These are phyloP conservation scores for Fonsecaea pedrosoi DNA, from an alignment of 2,329 filamentous ascomycete genomes.

Conservation along the genomic window DNA sequence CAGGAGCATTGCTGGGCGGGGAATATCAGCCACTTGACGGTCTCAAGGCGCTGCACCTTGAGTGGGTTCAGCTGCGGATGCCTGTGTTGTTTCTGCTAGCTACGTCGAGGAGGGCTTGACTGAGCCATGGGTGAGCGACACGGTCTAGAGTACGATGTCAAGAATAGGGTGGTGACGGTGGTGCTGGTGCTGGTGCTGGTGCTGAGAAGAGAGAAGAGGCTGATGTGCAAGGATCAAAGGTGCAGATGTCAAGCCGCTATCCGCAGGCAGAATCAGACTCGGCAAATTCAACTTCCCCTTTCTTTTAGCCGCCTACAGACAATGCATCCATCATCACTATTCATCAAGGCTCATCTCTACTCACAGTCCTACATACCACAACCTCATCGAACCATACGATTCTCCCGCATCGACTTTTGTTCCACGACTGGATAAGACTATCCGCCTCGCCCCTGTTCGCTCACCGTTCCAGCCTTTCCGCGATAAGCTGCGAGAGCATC, in stretches of 20 bases:
- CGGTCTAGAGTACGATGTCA: background rate
- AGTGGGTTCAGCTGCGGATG: background rate
- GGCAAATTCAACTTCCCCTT: background rate
- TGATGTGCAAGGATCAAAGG: background rate
- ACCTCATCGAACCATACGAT: background rate
- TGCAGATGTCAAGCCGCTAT: background rate
- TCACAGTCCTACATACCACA: background rate
- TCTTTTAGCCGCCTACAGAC: background rate
- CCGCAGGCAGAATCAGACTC: background rate
- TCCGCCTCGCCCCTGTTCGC: background rate
- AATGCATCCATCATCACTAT: background rate
- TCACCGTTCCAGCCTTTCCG: background rate
- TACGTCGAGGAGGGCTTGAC: background rate
- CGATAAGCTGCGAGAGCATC: background rate
- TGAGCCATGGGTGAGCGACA: background rate
- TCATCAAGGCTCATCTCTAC: background rate
- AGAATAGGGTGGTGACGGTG: background rate
- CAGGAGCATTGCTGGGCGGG: no score
- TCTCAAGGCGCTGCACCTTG: no score
- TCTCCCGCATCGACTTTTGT: background rate
- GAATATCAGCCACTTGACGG: no score
- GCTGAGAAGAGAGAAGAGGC: background rate
- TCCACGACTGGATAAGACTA: no score
- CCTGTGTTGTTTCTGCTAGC: background rate
- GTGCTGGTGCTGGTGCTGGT: no score